Conservation (phyloP, 1,284 basidiomycete species). For the Ganoderma resinaceum region DNA sequence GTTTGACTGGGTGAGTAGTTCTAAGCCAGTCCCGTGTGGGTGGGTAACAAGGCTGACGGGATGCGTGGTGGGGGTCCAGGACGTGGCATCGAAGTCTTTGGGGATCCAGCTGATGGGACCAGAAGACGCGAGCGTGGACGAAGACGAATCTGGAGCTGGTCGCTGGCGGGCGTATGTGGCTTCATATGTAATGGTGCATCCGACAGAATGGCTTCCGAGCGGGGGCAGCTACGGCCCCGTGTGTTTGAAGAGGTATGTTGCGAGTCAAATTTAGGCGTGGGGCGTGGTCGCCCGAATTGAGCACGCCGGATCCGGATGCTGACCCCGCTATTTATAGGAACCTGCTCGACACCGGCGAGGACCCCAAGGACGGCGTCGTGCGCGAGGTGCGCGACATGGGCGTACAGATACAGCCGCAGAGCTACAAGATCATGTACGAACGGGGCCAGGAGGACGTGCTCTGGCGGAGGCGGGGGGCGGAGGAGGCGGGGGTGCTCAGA, state of each 20-base stretch:
- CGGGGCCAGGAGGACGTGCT: conserved; percentile 63
- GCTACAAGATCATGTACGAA: conserved; percentile 81
- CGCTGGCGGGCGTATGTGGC: conserved; percentile 92
- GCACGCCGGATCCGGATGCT: conserved; percentile 26
- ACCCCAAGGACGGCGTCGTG: conserved; percentile 39
- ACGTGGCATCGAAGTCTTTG: conserved; percentile 66
- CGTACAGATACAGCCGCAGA: conserved; percentile 68
- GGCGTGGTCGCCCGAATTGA: conserved; percentile 24
- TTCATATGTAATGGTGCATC: conserved; percentile 78
- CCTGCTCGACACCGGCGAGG: conserved; percentile 40
- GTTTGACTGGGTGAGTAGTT: conserved; percentile 85
- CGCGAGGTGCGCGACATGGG: conserved; percentile 47
- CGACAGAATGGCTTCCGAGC: conserved; percentile 72
- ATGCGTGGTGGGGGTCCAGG: conserved; percentile 49
- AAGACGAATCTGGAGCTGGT: conserved; percentile 49
- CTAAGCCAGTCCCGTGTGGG: not conserved
- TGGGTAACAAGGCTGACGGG: conserved; percentile 14
- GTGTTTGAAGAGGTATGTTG: conserved; percentile 40
- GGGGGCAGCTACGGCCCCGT: conserved; percentile 46
- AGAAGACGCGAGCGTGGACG: conserved; percentile 81
- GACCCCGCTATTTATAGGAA: conserved; percentile 46
- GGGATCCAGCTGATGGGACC: conserved; percentile 80
- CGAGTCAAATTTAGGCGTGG: conserved; percentile 28
- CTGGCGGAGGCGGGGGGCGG: conserved; percentile 45
- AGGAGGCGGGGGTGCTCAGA: conserved; percentile 48